phyloP scores from a whole-genome alignment of 1,284 basidiomycete genomes.

The Cutaneotrichosporon sp. region DNA sequence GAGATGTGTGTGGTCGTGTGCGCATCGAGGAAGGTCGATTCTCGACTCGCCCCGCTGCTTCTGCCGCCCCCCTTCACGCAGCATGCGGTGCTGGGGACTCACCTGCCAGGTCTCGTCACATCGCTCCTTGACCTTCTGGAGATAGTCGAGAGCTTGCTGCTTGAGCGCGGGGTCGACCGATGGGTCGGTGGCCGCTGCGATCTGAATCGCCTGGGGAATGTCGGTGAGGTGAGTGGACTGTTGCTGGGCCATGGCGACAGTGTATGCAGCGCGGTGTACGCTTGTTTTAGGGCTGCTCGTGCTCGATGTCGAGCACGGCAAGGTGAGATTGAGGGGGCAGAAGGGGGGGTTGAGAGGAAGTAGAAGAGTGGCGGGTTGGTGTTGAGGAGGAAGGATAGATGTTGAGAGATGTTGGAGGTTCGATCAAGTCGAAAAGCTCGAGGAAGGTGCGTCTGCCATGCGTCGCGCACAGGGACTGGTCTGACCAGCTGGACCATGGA shows the following conservation, averaged over 20 bases:
- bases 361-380: not conserved
- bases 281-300: slow-evolving; percentile 4
- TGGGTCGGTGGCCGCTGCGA: slow-evolving; percentile 48
- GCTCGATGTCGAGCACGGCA: slow-evolving; percentile 8
- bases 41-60: not conserved
- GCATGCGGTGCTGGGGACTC: slow-evolving; percentile 16
- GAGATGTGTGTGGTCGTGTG: not conserved
- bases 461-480: too few relatives aligned
- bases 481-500: too few relatives aligned
- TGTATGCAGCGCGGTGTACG: not conserved
- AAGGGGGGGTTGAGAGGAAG: not conserved
- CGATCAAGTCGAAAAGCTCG: not conserved
- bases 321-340: not conserved
- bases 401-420: not conserved
- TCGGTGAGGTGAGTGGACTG: slow-evolving; percentile 47
- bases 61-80: not conserved
- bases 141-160: slow-evolving; percentile 52
- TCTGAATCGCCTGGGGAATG: slow-evolving; percentile 53
- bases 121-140: slow-evolving; percentile 50
- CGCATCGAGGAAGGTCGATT: not conserved
- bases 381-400: not conserved
- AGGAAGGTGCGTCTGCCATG: too few relatives aligned
- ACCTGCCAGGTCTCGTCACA: slow-evolving; percentile 55
- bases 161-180: slow-evolving; percentile 43
- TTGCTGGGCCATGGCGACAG: slow-evolving; percentile 26